Conservation (phyloP, 345 rosid genomes). For the Moringa oleifera region DNA sequence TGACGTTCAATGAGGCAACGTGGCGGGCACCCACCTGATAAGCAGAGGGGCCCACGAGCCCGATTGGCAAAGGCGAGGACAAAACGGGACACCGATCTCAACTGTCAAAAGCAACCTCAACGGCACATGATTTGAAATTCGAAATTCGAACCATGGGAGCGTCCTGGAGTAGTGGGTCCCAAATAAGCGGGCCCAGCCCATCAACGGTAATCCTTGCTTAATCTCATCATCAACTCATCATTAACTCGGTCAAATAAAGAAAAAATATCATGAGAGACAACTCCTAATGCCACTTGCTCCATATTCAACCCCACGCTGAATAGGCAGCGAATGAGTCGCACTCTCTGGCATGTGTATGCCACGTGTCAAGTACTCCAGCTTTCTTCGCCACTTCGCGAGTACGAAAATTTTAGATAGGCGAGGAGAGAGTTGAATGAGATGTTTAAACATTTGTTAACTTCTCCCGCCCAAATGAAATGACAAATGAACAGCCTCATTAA, state of each 20-base stretch:
- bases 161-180: slow-evolving; percentile 14
- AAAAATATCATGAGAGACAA: too few species aligned
- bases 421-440: background rate
- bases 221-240: slow-evolving; percentile 9
- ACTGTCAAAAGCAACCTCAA: background rate
- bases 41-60: background rate
- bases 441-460: too few species aligned
- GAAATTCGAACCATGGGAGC: slow-evolving; percentile 14
- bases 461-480: background rate
- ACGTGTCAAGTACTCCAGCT: background rate
- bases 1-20: too few species aligned
- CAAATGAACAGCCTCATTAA: too few species aligned
- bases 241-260: too few species aligned
- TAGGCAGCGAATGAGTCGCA: too few species aligned
- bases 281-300: too few species aligned
- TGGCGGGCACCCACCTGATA: background rate
- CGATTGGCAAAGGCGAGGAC: background rate
- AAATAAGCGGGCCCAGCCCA: too few species aligned
- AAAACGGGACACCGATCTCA: background rate
- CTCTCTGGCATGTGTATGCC: too few species aligned
- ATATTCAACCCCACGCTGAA: too few species aligned
- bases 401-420: background rate
- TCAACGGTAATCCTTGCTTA: background rate
- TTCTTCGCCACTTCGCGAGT: too few species aligned
- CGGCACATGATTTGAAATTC: slow-evolving; percentile 26